phyloP scores from a whole-genome alignment of 1,284 basidiomycete species.

The Leccinum subrobustum region DNA sequence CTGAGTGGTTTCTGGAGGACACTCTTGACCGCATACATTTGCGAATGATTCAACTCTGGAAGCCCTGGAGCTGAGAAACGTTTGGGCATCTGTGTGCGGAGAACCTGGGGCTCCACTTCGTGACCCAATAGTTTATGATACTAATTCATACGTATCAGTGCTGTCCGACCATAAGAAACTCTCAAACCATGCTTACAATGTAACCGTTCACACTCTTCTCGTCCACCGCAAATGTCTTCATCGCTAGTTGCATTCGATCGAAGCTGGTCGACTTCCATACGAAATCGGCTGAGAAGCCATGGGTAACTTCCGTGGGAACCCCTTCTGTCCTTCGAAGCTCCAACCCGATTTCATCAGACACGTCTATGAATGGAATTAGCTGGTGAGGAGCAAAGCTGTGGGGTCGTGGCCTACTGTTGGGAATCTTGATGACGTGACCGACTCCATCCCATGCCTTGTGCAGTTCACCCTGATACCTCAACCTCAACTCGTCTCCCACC shows the following conservation, averaged over 20 bases:
- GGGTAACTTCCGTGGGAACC: conserved; percentile 93
- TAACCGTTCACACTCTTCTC: conserved; percentile 99
- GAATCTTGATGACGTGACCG: conserved; percentile 98
- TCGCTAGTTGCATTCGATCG: conserved; percentile 97
- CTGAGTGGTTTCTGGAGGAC: conserved; percentile 98
- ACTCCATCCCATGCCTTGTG: conserved; percentile 96
- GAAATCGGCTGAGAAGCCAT: conserved; percentile 95
- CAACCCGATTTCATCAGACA: conserved; percentile 96
- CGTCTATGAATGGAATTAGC: conserved; percentile 54
- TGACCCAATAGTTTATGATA: conserved; percentile 99
- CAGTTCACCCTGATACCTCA: conserved; percentile 88
- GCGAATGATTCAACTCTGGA: conserved; percentile 98
- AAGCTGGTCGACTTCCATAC: conserved; percentile 99
- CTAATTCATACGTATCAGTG: conserved; percentile 41
- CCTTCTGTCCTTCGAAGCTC: conserved; percentile 90
- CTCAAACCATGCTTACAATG: conserved; percentile 55
- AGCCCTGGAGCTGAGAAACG: conserved; percentile 96
- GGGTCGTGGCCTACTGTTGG: conserved; percentile 75
- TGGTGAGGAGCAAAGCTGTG: conserved; percentile 4
- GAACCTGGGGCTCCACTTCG: conserved; percentile 87
- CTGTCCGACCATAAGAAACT: not conserved
- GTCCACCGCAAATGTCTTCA: conserved; percentile 99
- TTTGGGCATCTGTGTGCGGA: conserved; percentile 94
- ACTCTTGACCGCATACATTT: conserved; percentile 99
- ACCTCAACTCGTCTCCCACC: conserved; percentile 92